Evolutionary conservation across 1,284 basidiomycete species (phyloP), one percentile per base, ranked within the genome.

Genomic region (Pseudozyma thailandica): DNA sequence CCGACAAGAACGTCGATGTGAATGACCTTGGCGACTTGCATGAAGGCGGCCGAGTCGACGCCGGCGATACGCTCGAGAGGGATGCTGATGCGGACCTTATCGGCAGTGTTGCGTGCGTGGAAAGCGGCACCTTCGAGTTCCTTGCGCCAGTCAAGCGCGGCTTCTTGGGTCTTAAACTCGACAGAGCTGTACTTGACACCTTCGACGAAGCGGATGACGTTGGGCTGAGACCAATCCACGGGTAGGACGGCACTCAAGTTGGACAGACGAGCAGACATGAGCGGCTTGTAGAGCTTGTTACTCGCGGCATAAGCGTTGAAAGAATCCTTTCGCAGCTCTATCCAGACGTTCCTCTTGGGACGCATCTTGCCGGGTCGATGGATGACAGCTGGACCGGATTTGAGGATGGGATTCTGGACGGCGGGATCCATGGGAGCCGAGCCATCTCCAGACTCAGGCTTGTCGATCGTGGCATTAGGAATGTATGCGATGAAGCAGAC

Each of bases 151-250:
- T 70, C 74, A 49, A 77, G 33, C 18, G 56, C 53, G 12, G 74
- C 71, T 42, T 77, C 78, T 39, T 74, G 52, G 4, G 78, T 81
- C 47, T 75, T 74, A 56, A 81, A 80, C 46, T 81, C 79, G 42
- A 79, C 30, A 3, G 58, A 44, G 43, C 62, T 58, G 39, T 64
- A 63, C 23, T 62, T 49, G 49, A 44, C 41, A 21, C 69, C 66
- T 21, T 68, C 53, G 6, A 72, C 51, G 20, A 81, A 55, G 35
- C 55, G 59, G 31, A 81, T 58, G 45, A 66, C 52, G 42, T 61
- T 68, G 6, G 76, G 61, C 10, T 75, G 46, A 2, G 47, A 38
- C 61, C 62, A 72, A 50, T 68, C 62, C 37, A 68, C 57, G 10
- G 78, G 78, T 6, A 75, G 54, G 7, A 80, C 51, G 6, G 57